These are phyloP conservation scores for Cadophora malorum DNA, from an alignment of 2,329 filamentous ascomycete genomes.

Conservation along the genomic window DNA sequence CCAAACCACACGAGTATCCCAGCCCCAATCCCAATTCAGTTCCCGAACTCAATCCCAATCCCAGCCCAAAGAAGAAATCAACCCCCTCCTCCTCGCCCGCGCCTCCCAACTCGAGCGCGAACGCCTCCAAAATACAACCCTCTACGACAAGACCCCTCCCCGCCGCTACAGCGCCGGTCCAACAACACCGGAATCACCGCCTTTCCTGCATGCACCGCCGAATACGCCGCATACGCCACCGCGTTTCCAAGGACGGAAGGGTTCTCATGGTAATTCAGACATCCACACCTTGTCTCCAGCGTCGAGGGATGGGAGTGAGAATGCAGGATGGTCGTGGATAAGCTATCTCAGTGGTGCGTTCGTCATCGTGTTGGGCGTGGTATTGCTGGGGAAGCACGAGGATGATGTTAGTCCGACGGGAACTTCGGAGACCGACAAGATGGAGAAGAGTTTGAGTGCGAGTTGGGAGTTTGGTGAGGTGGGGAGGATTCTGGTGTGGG, in stretches of 20 bases:
- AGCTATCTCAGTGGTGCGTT: background rate
- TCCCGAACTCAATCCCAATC: background rate
- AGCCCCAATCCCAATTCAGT: background rate
- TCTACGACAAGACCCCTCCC: background rate
- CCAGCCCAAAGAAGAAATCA: background rate
- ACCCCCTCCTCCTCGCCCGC: background rate
- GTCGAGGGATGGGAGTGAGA: too few species aligned
- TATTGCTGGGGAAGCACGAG: background rate
- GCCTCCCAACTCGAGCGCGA: background rate
- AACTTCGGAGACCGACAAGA: background rate
- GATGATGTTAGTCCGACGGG: background rate
- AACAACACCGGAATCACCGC: background rate
- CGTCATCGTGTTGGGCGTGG: background rate
- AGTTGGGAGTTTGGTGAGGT: background rate
- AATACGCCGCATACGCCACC: background rate
- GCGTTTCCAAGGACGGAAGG: too few species aligned
- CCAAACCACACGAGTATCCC: background rate
- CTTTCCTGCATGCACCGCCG: background rate
- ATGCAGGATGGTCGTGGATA: background rate
- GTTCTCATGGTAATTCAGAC: background rate
- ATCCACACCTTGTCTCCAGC: background rate
- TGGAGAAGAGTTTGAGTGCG: background rate
- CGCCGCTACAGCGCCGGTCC: background rate
- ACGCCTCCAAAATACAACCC: background rate
- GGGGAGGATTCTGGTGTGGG: background rate